Evolutionary conservation across 2,329 filamentous ascomycete species (phyloP), one percentile per base, ranked within the genome.

Genomic region (Pseudogymnoascus verrucosus): DNA sequence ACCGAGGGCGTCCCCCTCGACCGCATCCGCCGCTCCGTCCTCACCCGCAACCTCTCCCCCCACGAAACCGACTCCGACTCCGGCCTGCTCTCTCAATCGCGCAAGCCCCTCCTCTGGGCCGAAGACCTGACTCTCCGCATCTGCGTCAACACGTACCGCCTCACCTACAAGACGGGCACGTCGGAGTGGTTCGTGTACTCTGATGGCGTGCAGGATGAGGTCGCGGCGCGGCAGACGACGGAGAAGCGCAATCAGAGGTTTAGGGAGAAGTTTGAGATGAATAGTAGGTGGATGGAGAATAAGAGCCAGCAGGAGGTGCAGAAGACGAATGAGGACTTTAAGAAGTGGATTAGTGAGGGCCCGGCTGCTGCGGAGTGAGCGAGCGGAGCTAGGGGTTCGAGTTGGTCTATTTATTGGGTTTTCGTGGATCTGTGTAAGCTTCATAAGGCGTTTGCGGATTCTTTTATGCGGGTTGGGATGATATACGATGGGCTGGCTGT

Each of bases 141-240:
- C 71, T 91, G 88, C 70, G 82, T 91, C 12, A 89, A 89, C 74
- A 90, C 85, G 63, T 91, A 89, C 72, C 89, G 90, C 76, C 88
- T 93, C 71, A 80, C 90, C n/a, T 93, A 89, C 78, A 86, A 87
- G 63, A 84, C 88, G 1, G 81, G 81, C 31, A 90, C 88, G 19
- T 82, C 82, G 5, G 90, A 93, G 71, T 90, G 83, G 76, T 89
- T 84, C 66, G 76, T 89, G 73, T 91, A 88, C 75, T 77, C 77
- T 7, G 69, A 74, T 19, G 74, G 70, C 62, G 76, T 73, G 4
- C 21, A 26, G 67, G 74, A 75, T 42, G 76, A 76, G 68, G 74
- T 74, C 3, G 71, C 75, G 1, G 67, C 66, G n/a, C 65, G 65
- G 60, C 67, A 65, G 14, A 68, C 67, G 14, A 76, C 70, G 63